Evolutionary conservation across 768 basidiomycete genomes (phyloP), one percentile per base, ranked within the genome.

Genomic region (Tephrocybe sp.): DNA sequence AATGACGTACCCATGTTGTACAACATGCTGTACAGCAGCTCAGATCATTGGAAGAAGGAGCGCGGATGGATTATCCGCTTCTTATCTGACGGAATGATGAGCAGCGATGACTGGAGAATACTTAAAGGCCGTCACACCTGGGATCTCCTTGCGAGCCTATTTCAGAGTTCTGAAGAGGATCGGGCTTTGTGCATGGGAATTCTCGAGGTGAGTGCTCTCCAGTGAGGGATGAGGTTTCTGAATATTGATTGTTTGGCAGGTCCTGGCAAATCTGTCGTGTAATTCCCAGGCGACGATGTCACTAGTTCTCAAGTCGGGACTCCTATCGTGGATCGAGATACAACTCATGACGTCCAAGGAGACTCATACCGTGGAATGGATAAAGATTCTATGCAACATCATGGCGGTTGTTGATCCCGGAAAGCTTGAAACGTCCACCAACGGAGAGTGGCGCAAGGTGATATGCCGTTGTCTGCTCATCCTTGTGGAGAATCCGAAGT

Each of bases 1-100:
- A 71, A 69, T 1, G 94, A 97, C 60, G 90, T 97, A 0, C 95
- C 95, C 0, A 84, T 97, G 84, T 68, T 99, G 4, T 97, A 91
- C 60, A 74, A 74, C 10, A 86, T 95, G 83, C 72, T 97, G 3
- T 97, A 92, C 63, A 91, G 88, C 57, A 78, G 72, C 50, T 77
- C 75, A 18, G 86, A 89, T 33, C 84, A 86, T 12, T 93, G 90
- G 87, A 87, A 83, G 68, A 87, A 83, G 65, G 92, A 95, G 59
- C 75, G 91, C n/a, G 76, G 75, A 1, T 97, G 94, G 94, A 94
- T 95, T 23, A 69, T 95, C 27, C 76, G 79, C 33, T 90, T 92
- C 65, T 67, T 97, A 31, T 75, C 85, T 0, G 91, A 95, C 52
- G 91, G 90, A 0, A 84, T 91, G 79, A 74, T 75, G 54, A 77